These are phyloP conservation scores for Epichloe typhina DNA, from an alignment of 2,329 filamentous ascomycete genomes.

Conservation along the genomic window DNA sequence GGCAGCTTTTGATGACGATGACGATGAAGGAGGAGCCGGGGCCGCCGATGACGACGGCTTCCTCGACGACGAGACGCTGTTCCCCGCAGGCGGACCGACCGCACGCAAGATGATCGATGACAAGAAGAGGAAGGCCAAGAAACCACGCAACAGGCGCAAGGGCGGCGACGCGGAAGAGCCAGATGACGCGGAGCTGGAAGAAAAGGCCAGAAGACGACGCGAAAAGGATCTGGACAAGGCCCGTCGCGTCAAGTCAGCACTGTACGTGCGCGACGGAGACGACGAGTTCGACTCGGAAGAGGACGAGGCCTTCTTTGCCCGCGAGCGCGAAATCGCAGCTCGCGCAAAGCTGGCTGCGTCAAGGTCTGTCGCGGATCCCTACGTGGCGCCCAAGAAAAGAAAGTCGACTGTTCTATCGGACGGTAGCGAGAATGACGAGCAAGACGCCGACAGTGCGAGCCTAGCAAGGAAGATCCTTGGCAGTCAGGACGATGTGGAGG, in stretches of 20 bases:
- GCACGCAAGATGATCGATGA: conserved; percentile 38
- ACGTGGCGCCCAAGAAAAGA: conserved; percentile 14
- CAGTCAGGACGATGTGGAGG: conserved; percentile 12
- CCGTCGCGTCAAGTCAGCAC: conserved; percentile 67
- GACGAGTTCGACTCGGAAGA: conserved; percentile 77
- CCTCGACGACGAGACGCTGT: conserved; percentile 43
- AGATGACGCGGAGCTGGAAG: conserved; percentile 51
- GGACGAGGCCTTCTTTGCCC: conserved; percentile 58
- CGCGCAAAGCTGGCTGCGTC: conserved; percentile 29
- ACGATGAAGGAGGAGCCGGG: conserved; percentile 29
- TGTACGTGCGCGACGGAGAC: conserved; percentile 73
- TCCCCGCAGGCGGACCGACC: conserved; percentile 56
- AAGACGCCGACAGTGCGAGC: conserved; percentile 11
- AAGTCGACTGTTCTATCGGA: conserved; percentile 14
- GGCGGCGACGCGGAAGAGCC: conserved; percentile 28
- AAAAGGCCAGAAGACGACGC: conserved; percentile 46
- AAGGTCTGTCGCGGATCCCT: conserved; percentile 8
- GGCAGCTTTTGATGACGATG: conserved; percentile 59
- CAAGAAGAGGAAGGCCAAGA: conserved; percentile 40
- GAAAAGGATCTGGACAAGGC: conserved; percentile 65
- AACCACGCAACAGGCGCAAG: conserved; percentile 33
- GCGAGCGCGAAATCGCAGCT: conserved; percentile 49
- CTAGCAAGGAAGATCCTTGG: conserved; percentile 13
- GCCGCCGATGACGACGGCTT: conserved; percentile 15
- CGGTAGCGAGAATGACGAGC: conserved; percentile 16